Percentiles rank a stretch among this genome's conserved stretches.
Conservation (phyloP, 2,329 filamentous ascomycete genomes). For the Grosmannia huntii region DNA sequence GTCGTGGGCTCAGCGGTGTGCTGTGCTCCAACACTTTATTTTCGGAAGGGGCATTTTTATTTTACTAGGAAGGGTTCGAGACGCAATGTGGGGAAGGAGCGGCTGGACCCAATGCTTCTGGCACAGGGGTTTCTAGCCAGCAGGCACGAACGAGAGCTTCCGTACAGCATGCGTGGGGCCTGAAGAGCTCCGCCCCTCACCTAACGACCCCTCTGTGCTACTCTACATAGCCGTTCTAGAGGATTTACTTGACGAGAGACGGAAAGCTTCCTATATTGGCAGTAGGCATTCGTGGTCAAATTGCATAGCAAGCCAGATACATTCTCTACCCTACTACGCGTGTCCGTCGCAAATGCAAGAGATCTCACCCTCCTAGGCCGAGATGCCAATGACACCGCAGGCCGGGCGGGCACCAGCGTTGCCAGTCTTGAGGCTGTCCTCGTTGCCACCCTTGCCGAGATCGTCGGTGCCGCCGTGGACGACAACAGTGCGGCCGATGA, state of each 20-base stretch:
- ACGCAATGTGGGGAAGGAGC: neutral
- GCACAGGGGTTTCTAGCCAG: neutral
- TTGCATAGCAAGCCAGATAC: no score
- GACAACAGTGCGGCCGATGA: constrained; percentile 92
- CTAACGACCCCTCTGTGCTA: neutral
- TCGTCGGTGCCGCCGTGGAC: constrained; percentile 93
- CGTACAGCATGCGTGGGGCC: neutral
- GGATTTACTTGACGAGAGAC: no score
- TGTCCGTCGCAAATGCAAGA: neutral
- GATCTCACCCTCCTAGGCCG: constrained; percentile 46
- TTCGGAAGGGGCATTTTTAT: neutral
- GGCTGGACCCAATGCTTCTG: neutral
- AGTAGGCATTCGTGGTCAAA: no score
- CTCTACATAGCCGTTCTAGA: no score
- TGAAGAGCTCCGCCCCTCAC: neutral
- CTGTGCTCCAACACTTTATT: neutral
- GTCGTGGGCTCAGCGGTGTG: neutral
- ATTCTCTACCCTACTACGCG: no score
- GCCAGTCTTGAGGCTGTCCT: constrained; percentile 96
- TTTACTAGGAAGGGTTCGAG: neutral
- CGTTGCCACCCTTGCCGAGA: constrained; percentile 80
- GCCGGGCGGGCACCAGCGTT: constrained; percentile 89
- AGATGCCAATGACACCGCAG: constrained; percentile 92
- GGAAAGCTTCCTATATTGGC: no score
- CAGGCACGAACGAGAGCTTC: neutral